These are phyloP conservation scores for Phytophthora idaei DNA, from an alignment of 352 stramenopile species.

Conservation along the genomic window DNA sequence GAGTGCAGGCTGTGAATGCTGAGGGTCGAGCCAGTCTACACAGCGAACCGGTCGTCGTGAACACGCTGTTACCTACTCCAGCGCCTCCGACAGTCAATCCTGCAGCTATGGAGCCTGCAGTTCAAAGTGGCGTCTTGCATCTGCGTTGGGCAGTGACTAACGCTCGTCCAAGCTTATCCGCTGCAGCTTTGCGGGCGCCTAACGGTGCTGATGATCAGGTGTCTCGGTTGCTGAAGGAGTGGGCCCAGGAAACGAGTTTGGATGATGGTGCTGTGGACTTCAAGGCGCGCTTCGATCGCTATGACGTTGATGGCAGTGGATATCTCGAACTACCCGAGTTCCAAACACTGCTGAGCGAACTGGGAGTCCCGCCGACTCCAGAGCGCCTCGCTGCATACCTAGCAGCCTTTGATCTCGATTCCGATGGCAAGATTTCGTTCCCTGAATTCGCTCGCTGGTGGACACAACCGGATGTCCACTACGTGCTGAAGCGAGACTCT, in stretches of 20 bases:
- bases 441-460: conserved; percentile 91
- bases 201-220: conserved; percentile 62
- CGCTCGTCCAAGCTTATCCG: conserved; percentile 52
- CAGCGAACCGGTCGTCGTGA: conserved; percentile 77
- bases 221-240: conserved; percentile 82
- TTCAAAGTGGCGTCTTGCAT: conserved; percentile 40
- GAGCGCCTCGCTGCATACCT: conserved; percentile 88
- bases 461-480: conserved; percentile 78
- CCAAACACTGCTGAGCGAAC: conserved; percentile 82
- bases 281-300: conserved; percentile 72
- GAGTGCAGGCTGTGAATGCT: conserved; percentile 84
- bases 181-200: conserved; percentile 53
- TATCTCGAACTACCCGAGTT: conserved; percentile 89
- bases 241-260: conserved; percentile 79
- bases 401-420: conserved; percentile 79
- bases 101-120: conserved; percentile 37
- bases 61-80: conserved; percentile 85
- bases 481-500: conserved; percentile 79
- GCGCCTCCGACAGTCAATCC: conserved; percentile 36
- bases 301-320: conserved; percentile 71
- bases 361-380: conserved; percentile 79
- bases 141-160: conserved; percentile 57
- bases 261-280: conserved; percentile 79
- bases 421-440: conserved; percentile 87
- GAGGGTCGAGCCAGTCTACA: conserved; percentile 73